Percentiles rank a stretch among this genome's conserved stretches.
phyloP scores from a whole-genome alignment of 306 rosid species.

The Casuarina cunninghamiana region DNA sequence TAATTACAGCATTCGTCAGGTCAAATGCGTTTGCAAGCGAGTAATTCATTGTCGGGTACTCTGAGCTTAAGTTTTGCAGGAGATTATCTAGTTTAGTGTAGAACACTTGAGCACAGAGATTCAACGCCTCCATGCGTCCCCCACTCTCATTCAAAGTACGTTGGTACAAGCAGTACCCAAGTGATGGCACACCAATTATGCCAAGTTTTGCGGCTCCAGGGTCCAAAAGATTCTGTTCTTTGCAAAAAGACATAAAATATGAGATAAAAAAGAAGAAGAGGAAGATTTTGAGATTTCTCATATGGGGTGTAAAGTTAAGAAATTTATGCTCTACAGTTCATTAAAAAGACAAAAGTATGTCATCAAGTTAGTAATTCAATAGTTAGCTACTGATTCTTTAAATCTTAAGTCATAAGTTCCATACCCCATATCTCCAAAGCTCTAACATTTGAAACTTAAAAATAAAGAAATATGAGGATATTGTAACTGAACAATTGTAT shows the following conservation, averaged over 20 bases:
- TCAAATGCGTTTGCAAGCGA: slow-evolving; percentile 43
- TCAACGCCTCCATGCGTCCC: slow-evolving; percentile 7
- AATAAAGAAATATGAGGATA: too few species aligned
- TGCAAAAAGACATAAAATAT: not conserved
- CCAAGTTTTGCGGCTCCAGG: slow-evolving; percentile 31
- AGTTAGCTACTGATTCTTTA: too few species aligned
- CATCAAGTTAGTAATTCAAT: too few species aligned
- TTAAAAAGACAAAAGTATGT: too few species aligned
- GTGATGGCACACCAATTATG: slow-evolving; percentile 12
- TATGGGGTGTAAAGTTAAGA: too few species aligned
- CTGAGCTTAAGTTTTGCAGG: slow-evolving; percentile 32
- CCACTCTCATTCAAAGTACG: not conserved
- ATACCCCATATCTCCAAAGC: too few species aligned
- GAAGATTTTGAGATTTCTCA: not conserved
- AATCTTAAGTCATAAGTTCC: too few species aligned
- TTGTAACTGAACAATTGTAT: too few species aligned
- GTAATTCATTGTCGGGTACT: slow-evolving; percentile 32
- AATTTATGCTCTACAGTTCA: too few species aligned
- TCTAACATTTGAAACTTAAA: too few species aligned
- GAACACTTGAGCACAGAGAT: slow-evolving; percentile 27
- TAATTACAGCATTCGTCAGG: slow-evolving; percentile 15
- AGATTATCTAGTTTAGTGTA: not conserved
- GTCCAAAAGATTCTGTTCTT: slow-evolving; percentile 10
- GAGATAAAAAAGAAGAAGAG: not conserved
- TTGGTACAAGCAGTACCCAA: slow-evolving; percentile 21